Base-by-base conservation (phyloP, 2,329 filamentous ascomycete genomes). In the Aurifilum marmelostoma region DNA sequence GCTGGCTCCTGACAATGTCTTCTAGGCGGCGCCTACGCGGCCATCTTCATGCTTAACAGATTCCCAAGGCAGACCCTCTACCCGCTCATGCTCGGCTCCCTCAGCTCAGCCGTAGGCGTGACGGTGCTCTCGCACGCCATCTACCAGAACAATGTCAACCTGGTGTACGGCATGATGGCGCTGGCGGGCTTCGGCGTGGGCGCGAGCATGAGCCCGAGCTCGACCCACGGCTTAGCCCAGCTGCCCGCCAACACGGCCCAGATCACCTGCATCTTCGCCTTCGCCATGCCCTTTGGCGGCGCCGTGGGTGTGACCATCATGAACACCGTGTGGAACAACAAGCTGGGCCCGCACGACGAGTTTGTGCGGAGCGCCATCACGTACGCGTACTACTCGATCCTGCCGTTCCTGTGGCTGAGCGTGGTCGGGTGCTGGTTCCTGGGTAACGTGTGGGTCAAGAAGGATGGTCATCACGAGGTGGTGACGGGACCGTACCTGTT, bases 261-360 rank as follows among this genome's bases (percentile, higher is more conserved):
- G 0, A 86, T 91, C 3, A 84, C 89, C 67, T 87, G 85, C 0
- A 75, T 92, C 12, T 83, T 90, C 76, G 81, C 84, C 0, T 87
- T 92, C 66, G 83, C 88, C 2, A 69, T 86, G 21, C 87, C 88
- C 0, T 85, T 92, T 32, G 89, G 90, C 3, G 89, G 90, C 16
- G 91, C 89, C 0, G 77, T 92, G 2, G 86, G 85, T 0, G 80
- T 91, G 60, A 90, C 89, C 0, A 83, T 92, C 73, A 91, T 92
- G 89, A 85, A 88, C 18, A 84, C 86, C 11, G 88, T 92, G 1
- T 91, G 91, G 76, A 90, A 91, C 74, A 92, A 92, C 71, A 79
- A 66, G 56, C 71, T 69, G 68, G 74, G 67, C n/a, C n/a, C 21
- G n/a, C 27, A 69, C 41, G 67, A 72, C 34, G 47, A 41, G 29